These are phyloP conservation scores for Penicillium pulvis DNA, from an alignment of 495 filamentous ascomycete species.

Conservation along the genomic window DNA sequence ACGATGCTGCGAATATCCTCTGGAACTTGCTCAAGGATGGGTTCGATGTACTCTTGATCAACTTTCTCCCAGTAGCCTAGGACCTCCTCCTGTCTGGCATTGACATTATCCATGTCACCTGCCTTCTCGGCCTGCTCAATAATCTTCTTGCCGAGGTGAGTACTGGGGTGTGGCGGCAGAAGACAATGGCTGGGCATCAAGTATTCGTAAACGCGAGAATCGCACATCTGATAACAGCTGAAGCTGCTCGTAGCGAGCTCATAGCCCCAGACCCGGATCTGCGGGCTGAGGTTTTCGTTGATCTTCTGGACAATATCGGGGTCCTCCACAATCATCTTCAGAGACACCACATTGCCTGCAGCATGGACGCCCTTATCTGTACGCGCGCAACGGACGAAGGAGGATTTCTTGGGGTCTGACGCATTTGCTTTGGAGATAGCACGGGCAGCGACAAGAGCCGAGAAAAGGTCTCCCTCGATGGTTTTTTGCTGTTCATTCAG, in stretches of 20 bases:
- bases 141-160: slow-evolving; percentile 79
- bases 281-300: slow-evolving; percentile 78
- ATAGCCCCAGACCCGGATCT: slow-evolving; percentile 94
- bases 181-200: slow-evolving; percentile 89
- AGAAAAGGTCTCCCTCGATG: slow-evolving; percentile 95
- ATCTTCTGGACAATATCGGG: slow-evolving; percentile 84
- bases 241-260: slow-evolving; percentile 81
- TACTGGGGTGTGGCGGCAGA: slow-evolving; percentile 86
- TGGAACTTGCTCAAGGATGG: slow-evolving; percentile 63
- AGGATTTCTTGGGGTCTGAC: slow-evolving; percentile 93
- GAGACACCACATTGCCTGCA: slow-evolving; percentile 90
- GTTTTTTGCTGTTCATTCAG: slow-evolving; percentile 76
- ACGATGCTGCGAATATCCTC: slow-evolving; percentile 45
- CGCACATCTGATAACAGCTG: slow-evolving; percentile 88
- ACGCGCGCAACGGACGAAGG: slow-evolving; percentile 87
- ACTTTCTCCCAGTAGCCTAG: slow-evolving; percentile 77
- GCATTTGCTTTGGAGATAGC: slow-evolving; percentile 97
- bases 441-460: slow-evolving; percentile 83
- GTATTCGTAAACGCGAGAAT: slow-evolving; percentile 95
- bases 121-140: slow-evolving; percentile 69
- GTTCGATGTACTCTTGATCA: slow-evolving; percentile 73
- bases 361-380: slow-evolving; percentile 99
- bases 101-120: slow-evolving; percentile 66
- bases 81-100: slow-evolving; percentile 72
- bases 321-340: slow-evolving; percentile 96